A percentile compares a stretch with the other conserved stretches of the same genome.
Conservation (phyloP, 164 flowering plant species). For the Annona cherimola region DNA sequence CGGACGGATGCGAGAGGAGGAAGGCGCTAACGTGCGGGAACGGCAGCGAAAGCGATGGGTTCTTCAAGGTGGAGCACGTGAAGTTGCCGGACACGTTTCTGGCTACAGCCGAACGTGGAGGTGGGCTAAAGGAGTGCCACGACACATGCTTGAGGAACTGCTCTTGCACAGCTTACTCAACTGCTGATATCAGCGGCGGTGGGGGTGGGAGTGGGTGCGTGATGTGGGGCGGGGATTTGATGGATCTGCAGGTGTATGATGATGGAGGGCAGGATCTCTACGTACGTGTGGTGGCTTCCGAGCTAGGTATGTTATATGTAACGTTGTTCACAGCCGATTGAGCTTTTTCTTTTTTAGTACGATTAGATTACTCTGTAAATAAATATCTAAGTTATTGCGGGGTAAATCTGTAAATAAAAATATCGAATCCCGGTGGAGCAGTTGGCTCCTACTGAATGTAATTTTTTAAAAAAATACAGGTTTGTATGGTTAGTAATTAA, state of each 20-base stretch:
- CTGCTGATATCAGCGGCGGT: constrained; percentile 12
- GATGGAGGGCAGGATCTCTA: constrained; percentile 21
- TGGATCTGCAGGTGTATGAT: constrained; percentile 14
- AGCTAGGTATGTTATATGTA: not conserved
- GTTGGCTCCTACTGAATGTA: too few species aligned
- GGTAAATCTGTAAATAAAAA: too few species aligned
- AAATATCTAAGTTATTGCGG: too few species aligned
- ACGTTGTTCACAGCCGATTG: too few species aligned
- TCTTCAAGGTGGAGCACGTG: constrained; percentile 11
- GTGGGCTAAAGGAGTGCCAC: constrained; percentile 13
- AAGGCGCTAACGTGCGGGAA: constrained; percentile 18
- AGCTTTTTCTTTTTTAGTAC: too few species aligned
- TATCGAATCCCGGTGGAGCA: too few species aligned
- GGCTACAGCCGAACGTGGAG: not conserved
- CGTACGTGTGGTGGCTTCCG: constrained; percentile 23
- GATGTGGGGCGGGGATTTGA: constrained; percentile 28
- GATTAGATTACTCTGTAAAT: too few species aligned
- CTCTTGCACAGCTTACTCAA: constrained; percentile 33
- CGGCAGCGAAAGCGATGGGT: constrained; percentile 11
- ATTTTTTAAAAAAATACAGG: too few species aligned
- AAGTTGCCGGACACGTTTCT: constrained; percentile 28
- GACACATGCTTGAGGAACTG: constrained; percentile 28
- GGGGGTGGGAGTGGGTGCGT: constrained; percentile 9
- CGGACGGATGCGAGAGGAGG: constrained; percentile 20
- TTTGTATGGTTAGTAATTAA: too few species aligned